Base-by-base conservation (phyloP, 2,329 filamentous ascomycete species). In the Ceratocystis alfenasii region DNA sequence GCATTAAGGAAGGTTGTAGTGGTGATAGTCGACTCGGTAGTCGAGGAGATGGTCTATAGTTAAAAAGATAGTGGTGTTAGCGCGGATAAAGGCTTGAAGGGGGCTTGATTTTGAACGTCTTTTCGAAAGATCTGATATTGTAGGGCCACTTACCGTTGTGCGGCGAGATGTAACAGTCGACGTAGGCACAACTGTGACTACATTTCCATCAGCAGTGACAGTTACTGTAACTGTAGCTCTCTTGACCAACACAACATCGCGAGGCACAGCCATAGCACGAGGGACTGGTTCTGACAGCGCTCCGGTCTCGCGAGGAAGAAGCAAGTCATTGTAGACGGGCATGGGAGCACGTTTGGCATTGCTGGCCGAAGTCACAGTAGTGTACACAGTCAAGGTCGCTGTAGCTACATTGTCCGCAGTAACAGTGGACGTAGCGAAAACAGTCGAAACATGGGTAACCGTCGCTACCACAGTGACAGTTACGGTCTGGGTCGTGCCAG, bases 391-490 rank as follows among this genome's bases (percentile, higher is more conserved):
- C 53, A 66, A 71, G 7, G 76, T 77, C 45, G 76, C 75, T 12
- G 74, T 75, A 5, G 73, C 70, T 44, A 71, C 71, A 63, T 74
- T 72, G 65, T 69, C 71, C 66, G 70, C 73, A 63, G 76, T 77
- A 65, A 76, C 72, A 64, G 75, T 77, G 22, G 69, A 71, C 45
- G 76, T 78, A 60, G 70, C 68, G 68, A 76, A 75, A 55, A 68
- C 69, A 61, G 75, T 77, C 12, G 75, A 76, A 25, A 75, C 69
- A 62, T 74, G 60, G 20, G 75, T 70, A 46, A 75, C 76, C 5
- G 64, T 69, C 1, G 66, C 66, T 20, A 73, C 71, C 30, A 74
- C 67, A 5, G 74, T 76, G 2, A 73, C 74, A 20, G 70, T 70
- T 12, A 68, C 68, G 69, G 70, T 74, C 45, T 71, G 70, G 2